These are phyloP conservation scores for Neoboletus subvelutipes DNA, from an alignment of 768 basidiomycete species.

Conservation along the genomic window DNA sequence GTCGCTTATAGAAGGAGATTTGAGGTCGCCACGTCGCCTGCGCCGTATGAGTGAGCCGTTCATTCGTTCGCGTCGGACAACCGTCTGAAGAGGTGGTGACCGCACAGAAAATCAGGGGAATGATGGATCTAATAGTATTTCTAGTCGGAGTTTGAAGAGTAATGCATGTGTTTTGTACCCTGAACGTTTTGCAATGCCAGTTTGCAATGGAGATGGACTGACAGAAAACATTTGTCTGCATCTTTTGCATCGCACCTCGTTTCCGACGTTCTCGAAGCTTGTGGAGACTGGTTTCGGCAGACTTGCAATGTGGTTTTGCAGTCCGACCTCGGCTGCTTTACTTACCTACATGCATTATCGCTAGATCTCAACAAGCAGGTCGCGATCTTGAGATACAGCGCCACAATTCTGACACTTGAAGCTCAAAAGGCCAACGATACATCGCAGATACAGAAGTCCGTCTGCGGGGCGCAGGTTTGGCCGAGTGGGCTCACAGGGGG, in stretches of 20 bases:
- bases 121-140: background rate
- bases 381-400: no score
- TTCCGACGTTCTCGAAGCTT: background rate
- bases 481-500: no score
- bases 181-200: background rate
- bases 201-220: constrained; percentile 4
- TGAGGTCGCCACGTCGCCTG: constrained; percentile 3
- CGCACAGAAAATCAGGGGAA: constrained; percentile 2
- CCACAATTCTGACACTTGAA: no score
- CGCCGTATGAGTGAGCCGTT: constrained; percentile 22
- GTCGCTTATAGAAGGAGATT: constrained; percentile 17
- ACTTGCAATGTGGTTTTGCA: background rate
- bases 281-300: no score
- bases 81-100: background rate
- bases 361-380: no score
- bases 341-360: no score
- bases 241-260: background rate
- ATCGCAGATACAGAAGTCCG: no score
- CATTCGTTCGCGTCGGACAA: background rate
- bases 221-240: no score
- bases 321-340: background rate
- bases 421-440: no score
- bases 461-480: no score
- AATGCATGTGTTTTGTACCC: constrained; percentile 20
- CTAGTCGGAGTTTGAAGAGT: constrained; percentile 27